Evolutionary conservation across 169 alveolate genomes (phyloP).

Genomic region (Perkinsus chesapeaki): DNA sequence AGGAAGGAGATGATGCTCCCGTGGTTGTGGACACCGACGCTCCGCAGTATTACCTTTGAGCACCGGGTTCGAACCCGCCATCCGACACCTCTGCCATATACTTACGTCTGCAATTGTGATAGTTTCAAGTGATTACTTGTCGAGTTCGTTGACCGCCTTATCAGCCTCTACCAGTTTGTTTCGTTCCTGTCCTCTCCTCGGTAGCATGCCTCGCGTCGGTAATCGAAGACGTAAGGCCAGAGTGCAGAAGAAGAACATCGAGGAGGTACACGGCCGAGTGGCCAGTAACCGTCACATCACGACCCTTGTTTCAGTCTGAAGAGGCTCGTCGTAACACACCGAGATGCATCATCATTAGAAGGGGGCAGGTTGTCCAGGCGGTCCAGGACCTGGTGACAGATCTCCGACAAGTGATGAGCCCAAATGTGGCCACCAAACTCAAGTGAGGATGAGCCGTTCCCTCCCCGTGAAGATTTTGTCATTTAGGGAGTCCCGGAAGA

Average conservation of each 20-base stretch:
- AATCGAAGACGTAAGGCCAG: neutral
- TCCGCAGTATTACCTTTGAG: neutral
- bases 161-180: neutral
- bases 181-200: neutral
- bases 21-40: constrained; percentile 8
- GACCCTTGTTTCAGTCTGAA: neutral
- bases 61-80: neutral
- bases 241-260: neutral
- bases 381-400: neutral
- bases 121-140: neutral
- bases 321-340: neutral
- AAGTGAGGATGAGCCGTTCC: neutral
- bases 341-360: neutral
- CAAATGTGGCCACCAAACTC: neutral
- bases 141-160: neutral
- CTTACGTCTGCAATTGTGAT: neutral
- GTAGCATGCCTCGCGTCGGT: neutral
- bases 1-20: constrained; percentile 24
- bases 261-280: neutral
- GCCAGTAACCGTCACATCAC: neutral
- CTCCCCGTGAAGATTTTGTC: neutral
- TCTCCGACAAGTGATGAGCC: neutral
- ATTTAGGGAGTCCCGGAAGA: neutral
- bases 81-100: neutral
- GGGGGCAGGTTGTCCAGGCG: neutral